Base-by-base conservation (phyloP, 805 yeast genomes). In the Yarrowia osloensis region DNA sequence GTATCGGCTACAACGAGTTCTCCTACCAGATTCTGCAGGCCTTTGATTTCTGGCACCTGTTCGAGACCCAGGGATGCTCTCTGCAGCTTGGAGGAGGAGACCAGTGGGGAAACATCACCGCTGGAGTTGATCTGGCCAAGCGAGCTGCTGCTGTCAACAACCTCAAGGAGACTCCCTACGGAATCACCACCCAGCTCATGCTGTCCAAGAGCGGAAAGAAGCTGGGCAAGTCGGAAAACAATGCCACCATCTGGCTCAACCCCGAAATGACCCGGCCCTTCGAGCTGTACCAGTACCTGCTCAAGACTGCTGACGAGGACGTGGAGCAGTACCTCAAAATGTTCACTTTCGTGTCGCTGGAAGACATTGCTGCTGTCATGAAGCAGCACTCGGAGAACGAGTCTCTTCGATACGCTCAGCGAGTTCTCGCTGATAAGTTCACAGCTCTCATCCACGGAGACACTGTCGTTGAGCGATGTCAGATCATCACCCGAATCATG, bases 81-180 rank as follows among this genome's bases (percentile, higher is more conserved):
- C 77, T 92, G 15, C 98, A 95, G 78, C 87, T 80, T 9, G 99
- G 99, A 26, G 99, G 99, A 6, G 92, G 90, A 74, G 99, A 95
- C 75, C 99, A 95, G 77, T 95, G 97, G 92, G 99, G 99, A 0
- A 95, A 95, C 73, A 95, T 95, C 68, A 91, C 96, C 1, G 98
- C 98, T 0, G 99, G 99, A 0, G 84, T 90, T 44, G 99, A 95
- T 73, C 81, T 95, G 68, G 37, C 67, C 21, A 67, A 50, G 17
- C 42, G 70, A 49, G 69, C 66, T 65, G 76, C 68, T 69, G 22
- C 35, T 8, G 37, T 19, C 13, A 47, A 49, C 19, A n/a, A 73
- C 9, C 73, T 74, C 15, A 67, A 73, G 39, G 75, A 78, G 1
- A 71, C 69, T 35, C 82, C 85, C 3, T 90, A 78, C 75, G 98